phyloP scores from a whole-genome alignment of 129 eudicot species.

The Calendula officinalis region DNA sequence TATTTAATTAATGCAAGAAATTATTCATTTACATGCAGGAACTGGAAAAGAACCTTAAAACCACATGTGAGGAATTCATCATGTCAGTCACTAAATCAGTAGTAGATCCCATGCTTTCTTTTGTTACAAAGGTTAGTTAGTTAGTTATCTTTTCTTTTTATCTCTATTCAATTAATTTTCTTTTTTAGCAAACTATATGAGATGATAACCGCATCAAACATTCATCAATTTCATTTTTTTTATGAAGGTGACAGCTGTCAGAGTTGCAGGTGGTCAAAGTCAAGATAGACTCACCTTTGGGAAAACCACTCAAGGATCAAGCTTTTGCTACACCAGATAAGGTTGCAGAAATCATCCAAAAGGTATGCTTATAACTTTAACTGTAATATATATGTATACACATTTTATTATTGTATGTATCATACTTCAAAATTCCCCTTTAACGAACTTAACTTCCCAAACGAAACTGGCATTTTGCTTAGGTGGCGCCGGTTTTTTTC shows the following conservation, averaged over 20 bases:
- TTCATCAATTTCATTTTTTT: neutral
- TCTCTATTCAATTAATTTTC: neutral
- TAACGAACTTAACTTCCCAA: too few relatives aligned
- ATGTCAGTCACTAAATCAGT: slow-evolving; percentile 93
- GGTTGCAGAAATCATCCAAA: slow-evolving; percentile 82
- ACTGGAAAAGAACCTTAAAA: slow-evolving; percentile 86
- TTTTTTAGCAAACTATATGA: slow-evolving; percentile 5
- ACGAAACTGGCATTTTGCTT: too few relatives aligned
- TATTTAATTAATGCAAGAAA: neutral
- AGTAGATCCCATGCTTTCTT: slow-evolving; percentile 95
- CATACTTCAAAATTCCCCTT: too few relatives aligned
- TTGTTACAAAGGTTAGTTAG: slow-evolving; percentile 85
- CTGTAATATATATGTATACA: neutral
- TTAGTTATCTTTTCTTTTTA: slow-evolving; percentile 24
- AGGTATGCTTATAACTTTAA: slow-evolving; percentile 46
- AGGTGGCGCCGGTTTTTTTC: too few relatives aligned
- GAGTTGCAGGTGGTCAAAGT: slow-evolving; percentile 75
- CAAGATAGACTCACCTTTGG: slow-evolving; percentile 54
- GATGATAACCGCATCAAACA: neutral
- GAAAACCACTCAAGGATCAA: slow-evolving; percentile 83
- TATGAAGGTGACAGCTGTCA: slow-evolving; percentile 88
- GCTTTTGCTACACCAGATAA: slow-evolving; percentile 96
- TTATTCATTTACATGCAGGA: slow-evolving; percentile 53
- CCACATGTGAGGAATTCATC: slow-evolving; percentile 94
- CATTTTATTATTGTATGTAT: too few relatives aligned